Base-by-base conservation (phyloP, 192 early-diverging fungal genomes). In the Podila epicladia region DNA sequence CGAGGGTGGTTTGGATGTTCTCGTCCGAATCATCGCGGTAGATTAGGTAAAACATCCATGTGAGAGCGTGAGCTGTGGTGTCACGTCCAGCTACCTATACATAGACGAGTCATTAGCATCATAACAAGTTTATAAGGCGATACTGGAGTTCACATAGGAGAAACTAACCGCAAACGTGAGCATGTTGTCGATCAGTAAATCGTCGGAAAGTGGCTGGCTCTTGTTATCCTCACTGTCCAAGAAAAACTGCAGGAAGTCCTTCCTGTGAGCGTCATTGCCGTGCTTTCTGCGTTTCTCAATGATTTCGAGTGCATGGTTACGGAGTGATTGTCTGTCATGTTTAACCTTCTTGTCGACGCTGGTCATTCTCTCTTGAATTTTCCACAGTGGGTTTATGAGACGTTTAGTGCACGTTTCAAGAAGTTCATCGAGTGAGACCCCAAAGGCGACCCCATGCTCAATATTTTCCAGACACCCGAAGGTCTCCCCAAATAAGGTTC, bases 31-130 rank as follows among this genome's bases (percentile, higher is more conserved):
- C 63, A 1, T 87, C 66, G 13, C 75, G 50, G 28, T 68, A 64
- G 29, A 79, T 62, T 22, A 79, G 45, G 60, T 82, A 87, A 28
- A 90, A 71, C 62, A 89, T 85, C 89, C 91, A 91, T 5, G 79
- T 67, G 3, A 91, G 78, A 1, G 76, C 70, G 41, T 79, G 70
- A 2, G 76, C 76, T 3, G 76, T 79, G 4, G 70, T 79, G 15
- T 79, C 76, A 20, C 70, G 76, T 45, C n/a, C n/a, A n/a, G n/a
- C n/a, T n/a, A n/a, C n/a, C n/a, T n/a, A n/a, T n/a, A n/a, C n/a
- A n/a, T n/a, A n/a, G n/a, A n/a, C n/a, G n/a, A n/a, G n/a, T n/a
- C n/a, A n/a, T n/a, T n/a, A n/a, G n/a, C n/a, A n/a, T n/a, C n/a
- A n/a, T n/a, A n/a, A n/a, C n/a, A n/a, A n/a, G n/a, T n/a, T n/a